These are phyloP conservation scores for Chaetomium sp. DNA, from an alignment of 2,329 filamentous ascomycete genomes.

Conservation along the genomic window DNA sequence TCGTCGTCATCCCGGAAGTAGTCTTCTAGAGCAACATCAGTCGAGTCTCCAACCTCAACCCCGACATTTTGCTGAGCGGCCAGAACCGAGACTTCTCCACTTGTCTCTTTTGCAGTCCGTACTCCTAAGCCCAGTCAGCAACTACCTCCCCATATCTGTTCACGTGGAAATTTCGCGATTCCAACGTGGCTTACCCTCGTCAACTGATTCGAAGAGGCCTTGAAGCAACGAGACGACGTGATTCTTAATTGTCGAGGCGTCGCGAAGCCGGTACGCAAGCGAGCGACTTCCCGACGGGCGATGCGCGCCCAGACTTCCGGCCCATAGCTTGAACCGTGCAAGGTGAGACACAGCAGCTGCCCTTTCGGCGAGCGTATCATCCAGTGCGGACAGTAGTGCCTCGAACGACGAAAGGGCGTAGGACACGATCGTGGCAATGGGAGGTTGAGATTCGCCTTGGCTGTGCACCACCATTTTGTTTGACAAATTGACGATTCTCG, in stretches of 20 bases:
- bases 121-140: not conserved
- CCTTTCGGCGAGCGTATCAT: not conserved
- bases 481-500: too few species aligned
- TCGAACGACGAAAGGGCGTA: not conserved
- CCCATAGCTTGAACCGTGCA: not conserved
- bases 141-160: not conserved
- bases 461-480: not conserved
- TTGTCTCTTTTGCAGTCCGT: not conserved
- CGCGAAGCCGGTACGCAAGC: not conserved
- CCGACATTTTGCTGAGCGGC: not conserved
- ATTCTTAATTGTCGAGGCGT: not conserved
- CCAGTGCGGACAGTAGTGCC: not conserved
- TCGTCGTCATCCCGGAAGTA: not conserved
- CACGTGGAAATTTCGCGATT: too few species aligned
- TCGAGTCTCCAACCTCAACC: not conserved
- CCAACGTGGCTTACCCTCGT: not conserved
- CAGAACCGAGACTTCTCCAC: not conserved
- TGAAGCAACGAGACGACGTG: not conserved
- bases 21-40: not conserved
- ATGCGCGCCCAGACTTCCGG: not conserved
- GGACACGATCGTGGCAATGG: not conserved
- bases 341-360: not conserved
- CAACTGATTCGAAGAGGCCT: not conserved
- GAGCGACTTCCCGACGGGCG: not conserved
- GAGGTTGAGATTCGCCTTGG: not conserved